Base-by-base conservation (phyloP, 257 asterid genomes). In the Plantago major region DNA sequence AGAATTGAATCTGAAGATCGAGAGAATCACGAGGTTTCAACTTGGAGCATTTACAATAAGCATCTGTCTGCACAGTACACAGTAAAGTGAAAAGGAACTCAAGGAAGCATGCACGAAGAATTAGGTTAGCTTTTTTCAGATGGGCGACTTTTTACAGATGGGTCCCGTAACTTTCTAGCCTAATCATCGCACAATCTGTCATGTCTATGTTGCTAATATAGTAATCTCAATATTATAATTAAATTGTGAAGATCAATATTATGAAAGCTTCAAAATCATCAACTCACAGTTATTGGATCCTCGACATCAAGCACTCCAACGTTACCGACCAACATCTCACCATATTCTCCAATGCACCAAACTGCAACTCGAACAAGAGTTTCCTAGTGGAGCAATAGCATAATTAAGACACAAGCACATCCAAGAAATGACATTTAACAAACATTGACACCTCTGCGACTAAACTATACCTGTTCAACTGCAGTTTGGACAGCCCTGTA, bases 271-370 rank as follows among this genome's bases (percentile, higher is more conserved):
- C 33, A 16, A 58, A 64, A 66, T 52, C 71, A 65, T 51, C 67
- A 72, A 93, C 97, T 81, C 72, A 93, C 99, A 38, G 84, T 85
- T 62, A 84, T 72, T 52, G 85, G 90, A 58, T 85, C 95, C 81
- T 93, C 99, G 28, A 67, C 60, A 70, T 78, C 86, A 71, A 87
- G 94, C 82, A 88, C 70, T 70, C 86, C 97, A 53, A 78, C 67
- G 65, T 82, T 85, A 70, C 71, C 61, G 59, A 89, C 84, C 79
- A 93, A 77, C 88, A 93, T 68, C 60, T 93, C 99, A 45, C 97
- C 99, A 73, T 87, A 93, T 81, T 93, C 99, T 68, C 99, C 99
- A 46, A 93, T 79, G 81, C 97, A 93, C 99, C 99, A 93, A 66
- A 93, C 92, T 26, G 92, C 92, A 81, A 93, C 97, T 70, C 94